Evolutionary conservation across 768 basidiomycete species (phyloP).

Genomic region (Suillus spraguei): DNA sequence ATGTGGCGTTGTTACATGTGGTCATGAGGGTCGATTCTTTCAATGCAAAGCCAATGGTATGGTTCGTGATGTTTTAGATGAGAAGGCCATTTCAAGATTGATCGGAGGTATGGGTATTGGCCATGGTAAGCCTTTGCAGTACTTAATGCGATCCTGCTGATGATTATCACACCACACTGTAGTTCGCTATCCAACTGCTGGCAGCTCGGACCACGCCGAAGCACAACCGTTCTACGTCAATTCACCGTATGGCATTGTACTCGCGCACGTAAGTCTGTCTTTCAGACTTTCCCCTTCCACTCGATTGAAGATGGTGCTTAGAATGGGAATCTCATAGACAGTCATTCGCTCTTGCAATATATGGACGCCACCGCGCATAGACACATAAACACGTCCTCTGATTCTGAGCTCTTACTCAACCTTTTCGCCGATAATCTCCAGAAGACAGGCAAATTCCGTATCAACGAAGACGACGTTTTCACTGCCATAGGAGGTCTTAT

Average conservation of each 20-base stretch:
- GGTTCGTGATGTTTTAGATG: constrained; percentile 97
- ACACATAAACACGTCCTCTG: constrained; percentile 98
- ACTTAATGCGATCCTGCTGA: not conserved
- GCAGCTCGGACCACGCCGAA: constrained; percentile 94
- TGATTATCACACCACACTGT: not conserved
- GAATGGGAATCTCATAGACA: constrained; percentile 99
- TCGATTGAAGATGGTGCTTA: constrained; percentile 32
- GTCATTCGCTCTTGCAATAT: constrained; percentile 76
- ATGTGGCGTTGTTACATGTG: constrained; percentile 96
- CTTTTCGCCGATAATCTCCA: constrained; percentile 98
- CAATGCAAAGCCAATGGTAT: constrained; percentile 99
- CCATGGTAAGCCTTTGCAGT: constrained; percentile 64
- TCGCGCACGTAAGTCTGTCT: constrained; percentile 79
- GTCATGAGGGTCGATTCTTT: constrained; percentile 90
- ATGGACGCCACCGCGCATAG: constrained; percentile 96
- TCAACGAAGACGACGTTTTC: constrained; percentile 99
- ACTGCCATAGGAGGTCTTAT: constrained; percentile 90
- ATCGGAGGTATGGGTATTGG: constrained; percentile 97
- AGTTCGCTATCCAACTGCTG: constrained; percentile 99
- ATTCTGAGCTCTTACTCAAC: constrained; percentile 96
- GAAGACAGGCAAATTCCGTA: constrained; percentile 97
- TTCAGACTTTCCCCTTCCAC: not conserved
- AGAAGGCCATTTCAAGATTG: constrained; percentile 70
- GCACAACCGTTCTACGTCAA: constrained; percentile 99
- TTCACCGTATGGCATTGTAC: constrained; percentile 97